These are phyloP conservation scores for Aureobasidium subglaciale DNA, from an alignment of 2,329 filamentous ascomycete genomes.

Conservation along the genomic window DNA sequence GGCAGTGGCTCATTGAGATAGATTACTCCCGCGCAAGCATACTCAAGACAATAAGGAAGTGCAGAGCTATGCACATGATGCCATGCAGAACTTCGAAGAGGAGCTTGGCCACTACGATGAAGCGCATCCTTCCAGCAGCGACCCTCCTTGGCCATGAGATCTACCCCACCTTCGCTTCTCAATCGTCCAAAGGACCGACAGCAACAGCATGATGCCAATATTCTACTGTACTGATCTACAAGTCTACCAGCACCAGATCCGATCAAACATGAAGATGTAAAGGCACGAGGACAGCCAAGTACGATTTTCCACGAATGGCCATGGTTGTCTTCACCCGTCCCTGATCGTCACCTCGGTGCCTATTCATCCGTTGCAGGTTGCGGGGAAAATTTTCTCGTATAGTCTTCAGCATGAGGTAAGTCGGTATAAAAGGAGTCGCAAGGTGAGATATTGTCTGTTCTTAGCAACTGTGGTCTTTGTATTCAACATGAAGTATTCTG, in stretches of 20 bases:
- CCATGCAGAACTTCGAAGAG: no score
- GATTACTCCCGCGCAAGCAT: no score
- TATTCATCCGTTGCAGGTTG: background rate
- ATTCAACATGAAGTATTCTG: background rate
- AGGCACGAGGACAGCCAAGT: background rate
- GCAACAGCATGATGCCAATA: background rate
- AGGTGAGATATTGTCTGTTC: background rate
- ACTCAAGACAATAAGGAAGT: no score
- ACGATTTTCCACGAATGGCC: constrained; percentile 2
- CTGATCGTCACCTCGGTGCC: constrained; percentile 3
- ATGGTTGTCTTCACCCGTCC: background rate
- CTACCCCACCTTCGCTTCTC: background rate
- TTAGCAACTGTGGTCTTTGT: background rate
- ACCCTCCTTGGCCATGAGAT: background rate
- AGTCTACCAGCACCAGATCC: background rate
- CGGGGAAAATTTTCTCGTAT: background rate
- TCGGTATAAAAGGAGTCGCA: background rate
- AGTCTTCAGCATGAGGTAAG: background rate
- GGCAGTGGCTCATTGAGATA: no score
- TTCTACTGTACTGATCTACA: background rate
- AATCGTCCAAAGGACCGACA: background rate
- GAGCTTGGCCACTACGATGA: no score
- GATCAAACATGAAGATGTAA: background rate
- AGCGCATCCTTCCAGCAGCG: no score
- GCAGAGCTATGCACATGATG: no score